These are phyloP conservation scores for Candida nitratophila DNA, from an alignment of 805 yeast species.

Conservation along the genomic window DNA sequence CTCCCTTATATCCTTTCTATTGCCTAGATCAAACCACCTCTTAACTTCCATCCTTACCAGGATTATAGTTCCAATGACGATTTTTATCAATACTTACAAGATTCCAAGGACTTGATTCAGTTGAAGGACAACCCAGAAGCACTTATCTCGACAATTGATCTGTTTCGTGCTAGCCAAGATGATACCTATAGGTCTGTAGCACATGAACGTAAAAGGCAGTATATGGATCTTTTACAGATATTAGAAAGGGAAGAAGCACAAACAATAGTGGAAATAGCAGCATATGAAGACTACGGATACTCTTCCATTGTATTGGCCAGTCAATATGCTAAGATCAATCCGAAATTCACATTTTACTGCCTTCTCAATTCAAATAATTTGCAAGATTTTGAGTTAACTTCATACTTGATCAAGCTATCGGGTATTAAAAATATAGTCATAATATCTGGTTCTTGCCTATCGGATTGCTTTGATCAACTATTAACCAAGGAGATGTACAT, in stretches of 20 bases:
- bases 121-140: constrained; percentile 13
- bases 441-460: background rate
- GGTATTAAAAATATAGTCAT: constrained; percentile 5
- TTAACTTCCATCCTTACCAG: too few relatives aligned
- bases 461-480: background rate
- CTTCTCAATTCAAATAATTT: constrained; percentile 6
- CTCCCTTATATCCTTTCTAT: background rate
- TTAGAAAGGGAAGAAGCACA: constrained; percentile 6
- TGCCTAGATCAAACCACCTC: too few relatives aligned
- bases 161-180: constrained; percentile 7
- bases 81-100: constrained; percentile 1
- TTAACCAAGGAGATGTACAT: constrained; percentile 3
- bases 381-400: constrained; percentile 6
- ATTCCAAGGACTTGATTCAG: constrained; percentile 5
- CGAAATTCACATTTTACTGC: constrained; percentile 10
- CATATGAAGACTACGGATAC: constrained; percentile 16
- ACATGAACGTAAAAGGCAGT: constrained; percentile 1
- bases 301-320: constrained; percentile 14
- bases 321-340: constrained; percentile 7
- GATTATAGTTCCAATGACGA: background rate
- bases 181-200: background rate
- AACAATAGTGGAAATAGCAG: constrained; percentile 9
- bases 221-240: background rate
- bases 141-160: constrained; percentile 12
- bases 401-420: constrained; percentile 12